phyloP scores from a whole-genome alignment of 805 yeast species.

The Candida maris region DNA sequence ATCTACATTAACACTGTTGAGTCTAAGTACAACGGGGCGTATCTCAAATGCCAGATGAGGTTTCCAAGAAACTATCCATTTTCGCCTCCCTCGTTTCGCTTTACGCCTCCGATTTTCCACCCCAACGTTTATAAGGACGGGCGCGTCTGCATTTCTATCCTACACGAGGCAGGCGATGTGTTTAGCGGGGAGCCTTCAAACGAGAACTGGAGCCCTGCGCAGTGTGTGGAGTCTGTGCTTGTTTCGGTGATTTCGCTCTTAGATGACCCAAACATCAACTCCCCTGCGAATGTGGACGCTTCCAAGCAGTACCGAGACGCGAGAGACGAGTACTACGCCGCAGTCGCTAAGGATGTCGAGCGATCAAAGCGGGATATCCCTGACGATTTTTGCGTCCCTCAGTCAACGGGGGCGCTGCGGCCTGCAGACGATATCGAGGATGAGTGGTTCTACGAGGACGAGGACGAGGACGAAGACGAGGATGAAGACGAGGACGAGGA shows the following conservation, averaged over 20 bases:
- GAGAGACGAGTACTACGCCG: conserved; percentile 68
- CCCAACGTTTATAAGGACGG: conserved; percentile 96
- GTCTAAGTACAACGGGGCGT: conserved; percentile 91
- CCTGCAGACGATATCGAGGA: conserved; percentile 49
- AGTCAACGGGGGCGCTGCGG: conserved; percentile 29
- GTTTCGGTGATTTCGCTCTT: conserved; percentile 85
- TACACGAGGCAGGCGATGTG: conserved; percentile 89
- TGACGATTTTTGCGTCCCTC: conserved; percentile 76
- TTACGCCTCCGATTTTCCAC: conserved; percentile 90
- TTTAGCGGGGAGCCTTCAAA: conserved; percentile 88
- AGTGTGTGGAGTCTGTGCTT: conserved; percentile 86
- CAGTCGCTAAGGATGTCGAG: conserved; percentile 78
- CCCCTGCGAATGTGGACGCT: conserved; percentile 97
- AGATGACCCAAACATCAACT: conserved; percentile 88
- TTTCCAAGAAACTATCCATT: conserved; percentile 91
- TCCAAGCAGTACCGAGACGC: conserved; percentile 85
- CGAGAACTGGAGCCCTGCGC: conserved; percentile 93
- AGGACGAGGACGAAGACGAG: conserved; percentile 63
- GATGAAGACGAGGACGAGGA: conserved; percentile 54
- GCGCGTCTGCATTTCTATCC: conserved; percentile 83
- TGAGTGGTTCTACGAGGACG: conserved; percentile 58
- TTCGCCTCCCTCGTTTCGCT: conserved; percentile 87
- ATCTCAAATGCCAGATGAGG: conserved; percentile 88
- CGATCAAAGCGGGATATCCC: conserved; percentile 85
- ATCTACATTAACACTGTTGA: conserved; percentile 89